Conservation (phyloP, 139 green algal species). For the Astrephomene gubernaculifera region DNA sequence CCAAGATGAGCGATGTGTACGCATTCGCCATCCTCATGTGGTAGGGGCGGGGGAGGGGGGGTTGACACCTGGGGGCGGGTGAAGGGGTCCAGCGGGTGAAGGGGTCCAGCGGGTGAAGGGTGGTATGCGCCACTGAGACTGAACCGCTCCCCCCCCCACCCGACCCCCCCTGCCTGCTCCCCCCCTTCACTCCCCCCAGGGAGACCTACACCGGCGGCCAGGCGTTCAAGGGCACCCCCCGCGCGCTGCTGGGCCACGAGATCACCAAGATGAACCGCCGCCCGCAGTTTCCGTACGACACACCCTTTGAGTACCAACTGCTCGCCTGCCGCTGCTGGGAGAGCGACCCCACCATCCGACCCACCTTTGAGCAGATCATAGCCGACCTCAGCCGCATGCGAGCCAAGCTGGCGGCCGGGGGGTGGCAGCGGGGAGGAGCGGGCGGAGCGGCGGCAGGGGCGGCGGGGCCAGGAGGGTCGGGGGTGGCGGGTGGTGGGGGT, state of each 20-base stretch:
- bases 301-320: slow-evolving; percentile 54
- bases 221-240: slow-evolving; percentile 55
- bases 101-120: too few species aligned
- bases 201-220: slow-evolving; percentile 48
- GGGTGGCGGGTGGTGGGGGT: neutral
- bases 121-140: too few species aligned
- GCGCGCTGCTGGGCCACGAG: slow-evolving; percentile 59
- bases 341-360: slow-evolving; percentile 53
- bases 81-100: too few species aligned
- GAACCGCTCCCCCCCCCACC: neutral
- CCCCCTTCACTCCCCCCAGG: neutral
- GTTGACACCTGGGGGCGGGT: too few species aligned
- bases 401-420: slow-evolving; percentile 8
- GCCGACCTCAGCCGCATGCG: slow-evolving; percentile 48
- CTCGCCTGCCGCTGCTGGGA: slow-evolving; percentile 65
- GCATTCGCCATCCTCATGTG: slow-evolving; percentile 65
- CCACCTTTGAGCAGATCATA: slow-evolving; percentile 49
- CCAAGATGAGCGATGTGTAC: slow-evolving; percentile 49
- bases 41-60: slow-evolving; percentile 27
- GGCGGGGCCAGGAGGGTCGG: too few species aligned
- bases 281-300: slow-evolving; percentile 49
- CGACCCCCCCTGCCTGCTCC: neutral
- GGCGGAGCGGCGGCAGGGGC: too few species aligned
- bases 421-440: neutral
- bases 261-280: slow-evolving; percentile 54